phyloP scores from a whole-genome alignment of 2,329 filamentous ascomycete species.

The Knufia petricola region DNA sequence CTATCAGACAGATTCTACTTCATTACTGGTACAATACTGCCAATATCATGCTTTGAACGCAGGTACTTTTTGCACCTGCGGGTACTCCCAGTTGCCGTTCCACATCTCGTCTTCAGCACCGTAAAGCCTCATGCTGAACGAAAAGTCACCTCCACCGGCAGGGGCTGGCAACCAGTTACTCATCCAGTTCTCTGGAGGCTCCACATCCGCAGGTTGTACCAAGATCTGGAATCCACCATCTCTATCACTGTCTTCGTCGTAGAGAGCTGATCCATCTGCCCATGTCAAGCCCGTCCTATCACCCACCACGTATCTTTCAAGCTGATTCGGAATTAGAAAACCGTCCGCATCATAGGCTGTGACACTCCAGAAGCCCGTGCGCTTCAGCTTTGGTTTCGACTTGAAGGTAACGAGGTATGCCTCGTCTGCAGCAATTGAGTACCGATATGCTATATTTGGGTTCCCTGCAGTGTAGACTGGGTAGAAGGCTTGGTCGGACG shows the following conservation, averaged over 20 bases:
- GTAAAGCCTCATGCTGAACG: no score
- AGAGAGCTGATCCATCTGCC: conserved; percentile 19
- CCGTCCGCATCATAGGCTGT: conserved; percentile 22
- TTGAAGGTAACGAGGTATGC: not conserved
- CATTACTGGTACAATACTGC: no score
- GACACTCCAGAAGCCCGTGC: conserved; percentile 13
- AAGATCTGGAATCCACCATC: conserved; percentile 23
- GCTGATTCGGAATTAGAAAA: conserved; percentile 23
- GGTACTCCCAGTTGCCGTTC: no score
- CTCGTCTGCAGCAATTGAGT: not conserved
- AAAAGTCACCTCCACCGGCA: not conserved
- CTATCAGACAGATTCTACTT: no score
- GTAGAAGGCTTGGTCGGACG: not conserved
- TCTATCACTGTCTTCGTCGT: conserved; percentile 5
- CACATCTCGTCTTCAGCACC: no score
- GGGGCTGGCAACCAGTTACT: conserved; percentile 7
- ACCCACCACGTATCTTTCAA: conserved; percentile 22
- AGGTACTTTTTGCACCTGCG: no score
- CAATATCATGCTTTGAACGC: no score
- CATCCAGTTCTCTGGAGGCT: conserved; percentile 24
- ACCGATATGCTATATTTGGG: not conserved
- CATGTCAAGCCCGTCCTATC: conserved; percentile 24
- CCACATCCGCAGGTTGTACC: conserved; percentile 23
- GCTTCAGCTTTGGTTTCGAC: not conserved
- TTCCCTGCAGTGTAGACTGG: not conserved